Base-by-base conservation (phyloP, 805 yeast genomes). In the Wickerhamomyces chaumierensis region DNA sequence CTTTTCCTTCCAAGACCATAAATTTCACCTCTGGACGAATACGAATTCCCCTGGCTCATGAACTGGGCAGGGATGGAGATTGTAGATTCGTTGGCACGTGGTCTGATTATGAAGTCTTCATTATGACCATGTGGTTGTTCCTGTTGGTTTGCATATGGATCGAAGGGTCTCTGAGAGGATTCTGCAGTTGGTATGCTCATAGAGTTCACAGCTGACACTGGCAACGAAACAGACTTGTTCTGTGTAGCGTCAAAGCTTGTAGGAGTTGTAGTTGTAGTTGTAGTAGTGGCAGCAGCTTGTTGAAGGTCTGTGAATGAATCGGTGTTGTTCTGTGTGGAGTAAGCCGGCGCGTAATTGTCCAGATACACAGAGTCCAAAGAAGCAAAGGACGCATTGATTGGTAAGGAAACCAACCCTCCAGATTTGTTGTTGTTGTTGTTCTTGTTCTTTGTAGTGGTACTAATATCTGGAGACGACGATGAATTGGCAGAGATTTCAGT, bases 321-420 rank as follows among this genome's bases (percentile, higher is more conserved):
- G 25, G 6, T 21, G 25, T 21, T 21, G 25, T 21, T 21, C 9
- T 21, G 4, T 13, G 29, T 9, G n/a, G 9, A 25, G 37, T 47
- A 49, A 11, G 45, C 35, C 9, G 49, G 39, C 2, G 51, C 67
- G 42, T 68, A 65, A 42, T 67, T 71, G 38, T 75, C 81, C 46
- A 75, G 70, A 51, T 78, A 77, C 42, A 73, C 69, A 53, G 87
- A 76, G 50, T 79, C 87, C 51, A 82, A 60, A 0, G 88, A 81
- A 1, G 90, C 90, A 63, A 80, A 81, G 44, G 87, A 79, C 33
- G 82, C 83, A 43, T 75, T 78, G 14, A 78, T 63, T 0, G 85
- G 85, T 31, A 81, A 55, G 4, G 81, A 71, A 32, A 82, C 82
- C 31, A 77, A n/a, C 80, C 73, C 1, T 79, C 62, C 6, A 55